Evolutionary conservation across 73 alveolate genomes (phyloP).

Genomic region (Paramecium biaurelia): DNA sequence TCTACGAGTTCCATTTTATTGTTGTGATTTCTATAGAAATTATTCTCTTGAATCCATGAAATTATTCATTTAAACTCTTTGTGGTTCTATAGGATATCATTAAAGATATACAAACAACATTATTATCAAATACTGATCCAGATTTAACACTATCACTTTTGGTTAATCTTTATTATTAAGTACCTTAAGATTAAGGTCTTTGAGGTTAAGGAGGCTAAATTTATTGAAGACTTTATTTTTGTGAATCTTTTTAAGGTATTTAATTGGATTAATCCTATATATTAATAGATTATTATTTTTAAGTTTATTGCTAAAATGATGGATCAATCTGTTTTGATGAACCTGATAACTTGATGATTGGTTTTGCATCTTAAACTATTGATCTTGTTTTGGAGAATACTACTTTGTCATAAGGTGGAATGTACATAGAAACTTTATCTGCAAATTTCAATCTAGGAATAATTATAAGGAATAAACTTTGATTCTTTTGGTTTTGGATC

Average conservation of each 20-base stretch:
- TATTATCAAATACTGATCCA: background rate
- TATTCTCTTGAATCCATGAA: conserved; percentile 29
- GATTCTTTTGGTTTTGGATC: conserved; percentile 39
- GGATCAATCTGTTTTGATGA: background rate
- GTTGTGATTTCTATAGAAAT: background rate
- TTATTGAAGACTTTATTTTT: background rate
- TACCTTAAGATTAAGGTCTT: background rate
- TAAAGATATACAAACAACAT: background rate
- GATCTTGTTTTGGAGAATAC: background rate
- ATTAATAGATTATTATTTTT: background rate
- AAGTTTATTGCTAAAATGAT: background rate
- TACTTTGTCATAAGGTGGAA: conserved; percentile 34
- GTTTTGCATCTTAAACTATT: background rate
- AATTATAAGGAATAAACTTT: background rate
- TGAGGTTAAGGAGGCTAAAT: background rate
- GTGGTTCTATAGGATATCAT: background rate
- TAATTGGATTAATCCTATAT: background rate
- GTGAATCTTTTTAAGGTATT: background rate
- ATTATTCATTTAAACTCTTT: background rate
- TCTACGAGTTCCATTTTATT: background rate
- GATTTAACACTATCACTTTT: background rate
- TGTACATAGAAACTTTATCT: conserved; percentile 8
- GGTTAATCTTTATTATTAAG: background rate
- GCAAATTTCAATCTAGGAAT: background rate
- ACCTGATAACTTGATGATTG: conserved; percentile 3